phyloP scores from a whole-genome alignment of 768 basidiomycete species.

The Nidula microcarpa region DNA sequence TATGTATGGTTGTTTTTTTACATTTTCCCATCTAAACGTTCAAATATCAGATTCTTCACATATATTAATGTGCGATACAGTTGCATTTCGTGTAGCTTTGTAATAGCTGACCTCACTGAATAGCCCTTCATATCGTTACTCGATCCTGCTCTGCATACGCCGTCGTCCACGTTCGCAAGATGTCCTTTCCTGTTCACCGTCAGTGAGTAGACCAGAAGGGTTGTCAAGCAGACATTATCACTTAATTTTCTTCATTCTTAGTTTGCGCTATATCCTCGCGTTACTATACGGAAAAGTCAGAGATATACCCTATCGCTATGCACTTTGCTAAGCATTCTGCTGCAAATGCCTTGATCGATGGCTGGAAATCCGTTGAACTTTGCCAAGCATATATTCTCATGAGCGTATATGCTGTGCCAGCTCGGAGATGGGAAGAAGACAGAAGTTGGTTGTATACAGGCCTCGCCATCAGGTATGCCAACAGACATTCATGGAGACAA shows the following conservation, averaged over 20 bases:
- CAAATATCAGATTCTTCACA: slow-evolving; percentile 57
- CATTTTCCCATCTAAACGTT: too few species aligned
- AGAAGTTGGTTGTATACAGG: slow-evolving; percentile 88
- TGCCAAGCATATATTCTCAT: slow-evolving; percentile 90
- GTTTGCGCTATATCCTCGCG: slow-evolving; percentile 87
- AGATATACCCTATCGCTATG: slow-evolving; percentile 86
- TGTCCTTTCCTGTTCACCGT: slow-evolving; percentile 92
- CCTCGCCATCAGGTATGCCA: slow-evolving; percentile 67
- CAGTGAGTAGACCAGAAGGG: slow-evolving; percentile 39
- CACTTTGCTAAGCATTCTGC: slow-evolving; percentile 84
- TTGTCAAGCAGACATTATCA: not conserved
- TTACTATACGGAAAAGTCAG: slow-evolving; percentile 74
- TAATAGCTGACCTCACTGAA: not conserved
- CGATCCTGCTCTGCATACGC: slow-evolving; percentile 79
- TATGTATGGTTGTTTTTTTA: not conserved
- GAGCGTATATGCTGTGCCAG: slow-evolving; percentile 78
- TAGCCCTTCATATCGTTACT: slow-evolving; percentile 72
- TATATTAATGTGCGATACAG: slow-evolving; percentile 52
- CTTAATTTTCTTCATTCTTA: slow-evolving; percentile 15
- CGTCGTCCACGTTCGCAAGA: slow-evolving; percentile 72
- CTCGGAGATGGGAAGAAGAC: slow-evolving; percentile 86
- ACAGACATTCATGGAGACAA: not conserved
- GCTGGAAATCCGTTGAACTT: slow-evolving; percentile 83
- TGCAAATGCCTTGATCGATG: slow-evolving; percentile 75
- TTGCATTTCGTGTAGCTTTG: too few species aligned